Percentiles rank a stretch among this genome's conserved stretches.
phyloP scores from a whole-genome alignment of 2,329 filamentous ascomycete genomes.

The Diaporthe capsici region DNA sequence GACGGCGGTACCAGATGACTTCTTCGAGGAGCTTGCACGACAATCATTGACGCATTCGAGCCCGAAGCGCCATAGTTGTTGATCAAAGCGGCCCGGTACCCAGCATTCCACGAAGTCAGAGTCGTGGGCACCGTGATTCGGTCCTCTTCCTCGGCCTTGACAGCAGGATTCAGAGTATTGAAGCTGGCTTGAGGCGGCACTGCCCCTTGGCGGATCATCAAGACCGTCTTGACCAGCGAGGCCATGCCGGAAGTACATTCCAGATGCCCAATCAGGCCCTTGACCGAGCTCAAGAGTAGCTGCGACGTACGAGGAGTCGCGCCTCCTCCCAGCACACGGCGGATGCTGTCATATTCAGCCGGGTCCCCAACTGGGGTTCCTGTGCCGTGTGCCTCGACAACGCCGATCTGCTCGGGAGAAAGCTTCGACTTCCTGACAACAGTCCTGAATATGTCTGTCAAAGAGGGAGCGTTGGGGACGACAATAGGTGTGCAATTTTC shows the following conservation, averaged over 20 bases:
- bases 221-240: conserved; percentile 59
- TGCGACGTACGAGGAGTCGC: neutral
- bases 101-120: neutral
- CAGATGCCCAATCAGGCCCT: conserved; percentile 60
- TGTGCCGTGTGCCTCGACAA: conserved; percentile 59
- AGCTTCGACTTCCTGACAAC: conserved; percentile 48
- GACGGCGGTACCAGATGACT: no score
- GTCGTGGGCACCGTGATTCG: conserved; percentile 36
- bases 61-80: conserved; percentile 71
- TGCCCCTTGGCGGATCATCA: conserved; percentile 58
- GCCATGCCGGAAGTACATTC: conserved; percentile 57
- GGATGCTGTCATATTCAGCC: conserved; percentile 49
- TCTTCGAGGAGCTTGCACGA: conserved; percentile 60
- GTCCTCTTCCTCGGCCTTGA: conserved; percentile 51
- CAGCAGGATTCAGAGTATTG: conserved; percentile 55
- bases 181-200: conserved; percentile 65
- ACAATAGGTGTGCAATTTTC: conserved; percentile 50
- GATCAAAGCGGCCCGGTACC: neutral
- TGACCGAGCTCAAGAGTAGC: neutral
- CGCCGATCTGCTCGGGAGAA: conserved; percentile 45
- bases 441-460: conserved; percentile 48
- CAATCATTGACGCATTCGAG: conserved; percentile 66
- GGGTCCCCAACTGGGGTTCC: conserved; percentile 58
- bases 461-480: conserved; percentile 45
- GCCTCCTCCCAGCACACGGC: conserved; percentile 45